Conservation (phyloP, 352 stramenopile species). For the Aphanomyces astaci region DNA sequence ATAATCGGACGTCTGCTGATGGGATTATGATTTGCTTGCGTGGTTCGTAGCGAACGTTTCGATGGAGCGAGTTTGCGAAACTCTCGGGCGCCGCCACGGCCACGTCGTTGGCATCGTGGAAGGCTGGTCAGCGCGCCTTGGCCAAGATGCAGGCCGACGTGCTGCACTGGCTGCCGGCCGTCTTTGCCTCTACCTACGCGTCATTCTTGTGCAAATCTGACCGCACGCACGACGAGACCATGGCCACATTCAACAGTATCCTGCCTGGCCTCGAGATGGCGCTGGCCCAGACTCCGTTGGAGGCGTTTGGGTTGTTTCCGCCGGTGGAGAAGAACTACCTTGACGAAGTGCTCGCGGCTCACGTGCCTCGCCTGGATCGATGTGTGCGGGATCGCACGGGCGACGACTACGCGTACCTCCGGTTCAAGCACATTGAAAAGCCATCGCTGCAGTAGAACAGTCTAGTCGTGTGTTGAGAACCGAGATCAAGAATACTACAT, state of each 20-base stretch:
- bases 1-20: too few species aligned
- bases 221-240: conserved; percentile 63
- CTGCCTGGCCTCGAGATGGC: conserved; percentile 65
- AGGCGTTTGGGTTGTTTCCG: conserved; percentile 54
- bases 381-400: conserved; percentile 70
- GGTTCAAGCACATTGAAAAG: conserved; percentile 55
- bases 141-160: conserved; percentile 60
- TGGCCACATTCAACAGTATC: conserved; percentile 61
- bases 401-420: conserved; percentile 76
- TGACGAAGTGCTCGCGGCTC: conserved; percentile 67
- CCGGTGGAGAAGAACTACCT: conserved; percentile 56
- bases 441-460: conserved; percentile 15
- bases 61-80: conserved; percentile 63
- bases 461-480: too few species aligned
- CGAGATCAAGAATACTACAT: too few species aligned
- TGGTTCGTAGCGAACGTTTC: conserved; percentile 50
- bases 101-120: conserved; percentile 67
- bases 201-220: conserved; percentile 70
- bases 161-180: conserved; percentile 61
- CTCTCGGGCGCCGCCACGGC: conserved; percentile 51
- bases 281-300: conserved; percentile 43
- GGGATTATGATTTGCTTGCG: too few species aligned
- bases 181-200: conserved; percentile 65
- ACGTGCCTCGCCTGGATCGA: conserved; percentile 70
- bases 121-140: conserved; percentile 52